Conservation (phyloP, 2,329 filamentous ascomycete species). For the Pyricularia sp. region DNA sequence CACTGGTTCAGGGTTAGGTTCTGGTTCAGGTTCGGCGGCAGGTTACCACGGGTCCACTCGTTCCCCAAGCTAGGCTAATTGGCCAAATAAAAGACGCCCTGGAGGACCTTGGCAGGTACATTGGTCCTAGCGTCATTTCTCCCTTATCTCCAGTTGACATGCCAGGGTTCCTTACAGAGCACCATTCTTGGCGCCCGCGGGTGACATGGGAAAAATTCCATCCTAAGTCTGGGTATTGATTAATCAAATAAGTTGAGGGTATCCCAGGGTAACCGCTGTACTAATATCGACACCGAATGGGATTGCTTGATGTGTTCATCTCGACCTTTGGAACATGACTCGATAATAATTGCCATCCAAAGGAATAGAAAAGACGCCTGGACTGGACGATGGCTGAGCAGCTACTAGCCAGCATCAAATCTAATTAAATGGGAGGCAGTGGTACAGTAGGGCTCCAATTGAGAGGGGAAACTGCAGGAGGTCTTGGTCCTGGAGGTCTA, state of each 20-base stretch:
- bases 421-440: no score
- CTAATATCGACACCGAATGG: not conserved
- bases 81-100: conserved; percentile 4
- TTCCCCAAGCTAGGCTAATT: conserved; percentile 4
- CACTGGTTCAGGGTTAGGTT: not conserved
- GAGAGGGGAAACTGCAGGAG: not conserved
- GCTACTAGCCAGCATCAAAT: not conserved
- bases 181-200: no score
- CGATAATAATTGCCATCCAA: not conserved
- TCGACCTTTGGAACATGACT: not conserved
- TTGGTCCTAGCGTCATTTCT: not conserved
- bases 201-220: not conserved
- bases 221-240: not conserved
- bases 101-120: conserved; percentile 3
- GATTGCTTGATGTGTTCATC: not conserved
- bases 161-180: not conserved
- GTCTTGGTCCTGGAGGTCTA: not conserved
- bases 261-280: not conserved
- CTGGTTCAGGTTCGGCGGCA: not conserved
- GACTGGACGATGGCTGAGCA: not conserved
- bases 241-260: not conserved
- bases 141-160: not conserved
- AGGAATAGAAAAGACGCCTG: not conserved
- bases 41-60: not conserved
- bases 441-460: not conserved